Evolutionary conservation across 192 early-diverging fungal species (phyloP).

Genomic region (Backusella luteola): DNA sequence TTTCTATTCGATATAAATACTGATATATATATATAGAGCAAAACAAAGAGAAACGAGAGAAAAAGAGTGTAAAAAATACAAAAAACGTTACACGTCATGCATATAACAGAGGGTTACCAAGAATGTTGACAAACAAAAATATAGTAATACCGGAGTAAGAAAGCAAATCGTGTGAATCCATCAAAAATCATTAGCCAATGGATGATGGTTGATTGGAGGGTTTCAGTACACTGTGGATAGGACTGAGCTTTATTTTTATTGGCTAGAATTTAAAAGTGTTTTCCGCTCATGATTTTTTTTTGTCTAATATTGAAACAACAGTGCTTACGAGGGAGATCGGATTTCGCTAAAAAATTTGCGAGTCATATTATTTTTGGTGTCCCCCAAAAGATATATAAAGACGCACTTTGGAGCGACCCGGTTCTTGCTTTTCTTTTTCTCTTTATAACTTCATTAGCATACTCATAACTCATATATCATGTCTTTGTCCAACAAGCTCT

Average conservation of each 20-base stretch:
- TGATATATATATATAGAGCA: neutral
- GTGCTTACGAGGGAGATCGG: conserved; percentile 2
- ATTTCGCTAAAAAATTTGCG: conserved; percentile 6
- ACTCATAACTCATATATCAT: conserved; percentile 38
- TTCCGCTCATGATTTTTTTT: conserved; percentile 8
- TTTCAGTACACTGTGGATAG: neutral
- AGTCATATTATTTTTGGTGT: conserved; percentile 1
- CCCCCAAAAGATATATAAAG: conserved; percentile 5
- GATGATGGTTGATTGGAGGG: conserved; percentile 7
- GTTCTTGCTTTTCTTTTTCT: conserved; percentile 10
- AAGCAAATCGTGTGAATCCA: conserved; percentile 7
- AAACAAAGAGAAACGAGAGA: neutral
- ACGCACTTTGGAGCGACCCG: neutral
- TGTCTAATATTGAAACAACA: neutral
- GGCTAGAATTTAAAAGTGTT: neutral
- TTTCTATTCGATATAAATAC: neutral
- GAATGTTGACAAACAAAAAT: neutral
- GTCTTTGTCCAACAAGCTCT: conserved; percentile 79
- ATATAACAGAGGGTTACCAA: neutral
- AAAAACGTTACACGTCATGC: neutral
- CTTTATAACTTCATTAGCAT: conserved; percentile 4
- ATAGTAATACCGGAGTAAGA: neutral
- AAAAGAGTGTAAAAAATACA: neutral
- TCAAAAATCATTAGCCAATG: neutral
- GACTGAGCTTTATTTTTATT: neutral